A percentile compares a stretch with the other conserved stretches of the same genome.
phyloP scores from a whole-genome alignment of 352 stramenopile genomes.

The Nothophytophthora sp. region DNA sequence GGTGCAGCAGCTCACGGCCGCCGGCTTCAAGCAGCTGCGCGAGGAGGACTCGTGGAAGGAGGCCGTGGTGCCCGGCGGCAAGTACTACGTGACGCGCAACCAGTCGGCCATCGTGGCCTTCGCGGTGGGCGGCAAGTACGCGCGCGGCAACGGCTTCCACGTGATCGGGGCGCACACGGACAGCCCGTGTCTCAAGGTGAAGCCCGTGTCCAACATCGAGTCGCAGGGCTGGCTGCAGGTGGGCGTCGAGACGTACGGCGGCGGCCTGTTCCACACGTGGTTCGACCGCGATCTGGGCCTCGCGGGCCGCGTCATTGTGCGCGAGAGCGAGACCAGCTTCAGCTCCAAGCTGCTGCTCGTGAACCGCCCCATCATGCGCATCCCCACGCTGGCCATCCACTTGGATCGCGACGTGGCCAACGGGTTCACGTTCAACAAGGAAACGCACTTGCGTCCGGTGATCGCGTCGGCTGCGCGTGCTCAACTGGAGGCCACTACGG shows the following conservation, averaged over 20 bases:
- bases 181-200: slow-evolving; percentile 95
- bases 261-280: slow-evolving; percentile 98
- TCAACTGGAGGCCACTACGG: slow-evolving; percentile 79
- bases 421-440: slow-evolving; percentile 96
- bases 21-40: slow-evolving; percentile 91
- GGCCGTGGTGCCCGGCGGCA: slow-evolving; percentile 76
- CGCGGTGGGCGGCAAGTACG: slow-evolving; percentile 92
- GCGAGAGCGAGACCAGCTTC: slow-evolving; percentile 72
- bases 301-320: slow-evolving; percentile 92
- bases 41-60: slow-evolving; percentile 82
- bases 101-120: slow-evolving; percentile 96
- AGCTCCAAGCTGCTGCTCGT: slow-evolving; percentile 91
- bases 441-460: slow-evolving; percentile 95
- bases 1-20: slow-evolving; percentile 75
- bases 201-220: slow-evolving; percentile 92
- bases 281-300: slow-evolving; percentile 97
- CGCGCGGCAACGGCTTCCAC: slow-evolving; percentile 93
- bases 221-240: slow-evolving; percentile 86
- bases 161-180: slow-evolving; percentile 98
- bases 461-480: slow-evolving; percentile 83
- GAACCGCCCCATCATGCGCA: slow-evolving; percentile 93
- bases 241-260: slow-evolving; percentile 82
- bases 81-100: slow-evolving; percentile 98
- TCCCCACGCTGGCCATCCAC: slow-evolving; percentile 98
- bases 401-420: slow-evolving; percentile 90